These are phyloP conservation scores for Alternaria metachromatica DNA, from an alignment of 2,329 filamentous ascomycete species.

Conservation along the genomic window DNA sequence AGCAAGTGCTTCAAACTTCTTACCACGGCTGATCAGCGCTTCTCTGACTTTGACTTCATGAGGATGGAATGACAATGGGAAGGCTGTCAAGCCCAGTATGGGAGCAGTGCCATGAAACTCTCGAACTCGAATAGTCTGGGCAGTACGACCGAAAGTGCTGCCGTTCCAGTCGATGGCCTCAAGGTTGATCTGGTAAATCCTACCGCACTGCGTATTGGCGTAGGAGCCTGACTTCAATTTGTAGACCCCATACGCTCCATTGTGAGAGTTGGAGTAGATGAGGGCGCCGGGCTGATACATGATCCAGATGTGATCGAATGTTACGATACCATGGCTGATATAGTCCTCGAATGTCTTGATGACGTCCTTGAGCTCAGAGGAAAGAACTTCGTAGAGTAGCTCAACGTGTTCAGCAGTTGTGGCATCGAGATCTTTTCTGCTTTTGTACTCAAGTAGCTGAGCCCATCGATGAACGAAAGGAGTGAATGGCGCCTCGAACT, in stretches of 20 bases:
- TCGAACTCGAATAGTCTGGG: slow-evolving; percentile 27
- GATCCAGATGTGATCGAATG: slow-evolving; percentile 52
- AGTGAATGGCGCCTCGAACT: slow-evolving; percentile 66
- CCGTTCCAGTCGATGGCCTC: slow-evolving; percentile 45
- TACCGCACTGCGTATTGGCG: slow-evolving; percentile 28
- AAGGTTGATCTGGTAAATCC: slow-evolving; percentile 27
- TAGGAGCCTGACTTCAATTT: slow-evolving; percentile 28
- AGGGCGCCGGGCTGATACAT: slow-evolving; percentile 48
- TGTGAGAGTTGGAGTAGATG: slow-evolving; percentile 31
- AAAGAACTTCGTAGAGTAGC: slow-evolving; percentile 46
- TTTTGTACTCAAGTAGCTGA: slow-evolving; percentile 29
- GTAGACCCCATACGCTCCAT: slow-evolving; percentile 27
- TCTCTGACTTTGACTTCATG: slow-evolving; percentile 68
- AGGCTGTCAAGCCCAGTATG: slow-evolving; percentile 77
- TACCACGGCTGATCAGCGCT: slow-evolving; percentile 77
- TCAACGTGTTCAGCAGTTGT: slow-evolving; percentile 44
- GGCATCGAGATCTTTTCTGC: slow-evolving; percentile 23
- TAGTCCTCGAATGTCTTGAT: slow-evolving; percentile 50
- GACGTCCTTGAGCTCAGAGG: slow-evolving; percentile 47
- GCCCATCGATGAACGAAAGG: slow-evolving; percentile 71
- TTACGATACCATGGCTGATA: slow-evolving; percentile 44
- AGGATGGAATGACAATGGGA: slow-evolving; percentile 80
- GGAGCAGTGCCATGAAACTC: slow-evolving; percentile 77
- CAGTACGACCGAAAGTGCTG: slow-evolving; percentile 32
- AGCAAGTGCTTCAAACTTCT: slow-evolving; percentile 77